Percentiles rank a stretch among this genome's conserved stretches.
phyloP scores from a whole-genome alignment of 768 basidiomycete species.

The Auriscalpium vulgare region DNA sequence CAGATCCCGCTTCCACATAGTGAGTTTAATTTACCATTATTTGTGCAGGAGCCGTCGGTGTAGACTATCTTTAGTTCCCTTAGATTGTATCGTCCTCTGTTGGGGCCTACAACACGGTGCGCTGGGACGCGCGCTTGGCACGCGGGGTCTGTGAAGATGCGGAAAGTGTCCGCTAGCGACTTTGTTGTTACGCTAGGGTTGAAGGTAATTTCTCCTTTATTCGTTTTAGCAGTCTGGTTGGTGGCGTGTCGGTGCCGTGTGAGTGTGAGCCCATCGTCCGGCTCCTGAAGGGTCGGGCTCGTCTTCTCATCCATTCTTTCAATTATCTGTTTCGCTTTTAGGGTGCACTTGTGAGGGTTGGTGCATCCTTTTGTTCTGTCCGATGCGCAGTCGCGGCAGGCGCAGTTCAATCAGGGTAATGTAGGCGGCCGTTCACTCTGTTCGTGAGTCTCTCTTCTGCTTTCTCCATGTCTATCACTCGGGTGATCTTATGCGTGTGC shows the following conservation, averaged over 20 bases:
- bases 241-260: not conserved
- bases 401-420: not conserved
- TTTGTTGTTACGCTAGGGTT: constrained; percentile 1
- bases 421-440: not conserved
- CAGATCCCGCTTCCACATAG: constrained; percentile 15
- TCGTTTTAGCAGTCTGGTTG: not conserved
- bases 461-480: not conserved
- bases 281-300: not conserved
- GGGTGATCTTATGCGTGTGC: not conserved
- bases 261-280: not conserved
- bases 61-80: constrained; percentile 6
- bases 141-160: not conserved
- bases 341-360: not conserved
- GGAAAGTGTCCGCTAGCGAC: not conserved
- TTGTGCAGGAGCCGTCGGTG: constrained; percentile 21
- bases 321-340: not conserved
- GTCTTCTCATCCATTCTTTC: not conserved
- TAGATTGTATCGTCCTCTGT: too few relatives aligned
- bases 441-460: not conserved
- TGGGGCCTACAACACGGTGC: not conserved
- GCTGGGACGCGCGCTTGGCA: not conserved
- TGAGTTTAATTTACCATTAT: constrained; percentile 15
- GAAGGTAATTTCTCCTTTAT: not conserved
- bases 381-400: not conserved
- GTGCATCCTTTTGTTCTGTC: not conserved